Conservation (phyloP, 2,329 filamentous ascomycete genomes). For the Fusarium neocosmosporiellum region DNA sequence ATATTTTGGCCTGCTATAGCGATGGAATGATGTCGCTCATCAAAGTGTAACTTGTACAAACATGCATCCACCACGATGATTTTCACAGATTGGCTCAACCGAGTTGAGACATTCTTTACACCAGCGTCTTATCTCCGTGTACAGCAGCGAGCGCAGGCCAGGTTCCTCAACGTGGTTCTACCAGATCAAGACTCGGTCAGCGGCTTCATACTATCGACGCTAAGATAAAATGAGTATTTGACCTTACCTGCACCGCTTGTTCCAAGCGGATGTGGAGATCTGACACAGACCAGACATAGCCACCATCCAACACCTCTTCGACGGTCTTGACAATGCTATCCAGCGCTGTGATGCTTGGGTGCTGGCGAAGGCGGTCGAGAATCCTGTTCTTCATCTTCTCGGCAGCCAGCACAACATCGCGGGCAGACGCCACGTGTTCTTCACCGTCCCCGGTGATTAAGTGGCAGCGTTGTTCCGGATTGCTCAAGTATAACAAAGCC, state of each 20-base stretch:
- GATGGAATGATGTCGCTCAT: too few relatives aligned
- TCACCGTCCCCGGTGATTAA: fast-evolving
- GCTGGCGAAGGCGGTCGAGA: not conserved
- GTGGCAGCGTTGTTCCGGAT: not conserved
- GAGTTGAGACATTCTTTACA: not conserved
- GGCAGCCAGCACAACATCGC: fast-evolving
- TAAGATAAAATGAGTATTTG: not conserved
- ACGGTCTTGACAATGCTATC: not conserved
- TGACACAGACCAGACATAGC: not conserved
- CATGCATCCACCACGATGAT: not conserved
- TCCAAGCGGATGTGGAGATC: not conserved
- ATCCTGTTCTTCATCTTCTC: not conserved
- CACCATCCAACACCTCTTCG: not conserved
- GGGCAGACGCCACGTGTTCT: not conserved
- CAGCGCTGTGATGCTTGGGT: fast-evolving
- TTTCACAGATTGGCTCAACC: not conserved
- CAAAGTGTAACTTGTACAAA: not conserved
- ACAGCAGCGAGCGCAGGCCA: not conserved
- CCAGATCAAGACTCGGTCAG: not conserved
- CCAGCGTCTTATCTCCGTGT: fast-evolving
- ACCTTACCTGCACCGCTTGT: not conserved
- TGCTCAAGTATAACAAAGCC: not conserved
- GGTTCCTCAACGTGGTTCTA: not conserved
- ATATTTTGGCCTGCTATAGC: too few relatives aligned
- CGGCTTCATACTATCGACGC: not conserved